Conservation (phyloP, 495 filamentous ascomycete genomes). For the Aspergillus taichungensis region DNA sequence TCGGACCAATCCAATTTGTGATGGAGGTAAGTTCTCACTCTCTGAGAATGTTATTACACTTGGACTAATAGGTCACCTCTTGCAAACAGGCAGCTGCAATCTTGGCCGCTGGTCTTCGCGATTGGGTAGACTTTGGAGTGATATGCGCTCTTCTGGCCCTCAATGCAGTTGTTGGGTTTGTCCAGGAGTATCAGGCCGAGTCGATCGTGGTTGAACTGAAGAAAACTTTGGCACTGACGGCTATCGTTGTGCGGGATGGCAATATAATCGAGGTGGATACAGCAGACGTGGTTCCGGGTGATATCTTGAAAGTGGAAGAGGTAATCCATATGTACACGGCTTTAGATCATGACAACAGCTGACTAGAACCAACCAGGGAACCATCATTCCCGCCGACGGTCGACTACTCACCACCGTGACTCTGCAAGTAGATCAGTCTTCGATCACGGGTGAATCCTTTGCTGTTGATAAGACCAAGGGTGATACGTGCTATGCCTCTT, state of each 20-base stretch:
- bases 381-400: slow-evolving; percentile 84
- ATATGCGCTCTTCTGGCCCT: slow-evolving; percentile 67
- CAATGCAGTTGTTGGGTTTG: slow-evolving; percentile 78
- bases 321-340: slow-evolving; percentile 16
- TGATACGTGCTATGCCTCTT: slow-evolving; percentile 75
- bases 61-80: neutral
- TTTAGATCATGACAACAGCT: neutral
- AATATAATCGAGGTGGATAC: slow-evolving; percentile 62
- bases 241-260: slow-evolving; percentile 73
- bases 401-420: slow-evolving; percentile 69
- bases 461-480: slow-evolving; percentile 79
- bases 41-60: neutral
- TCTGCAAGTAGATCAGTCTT: slow-evolving; percentile 85
- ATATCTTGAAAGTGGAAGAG: slow-evolving; percentile 83
- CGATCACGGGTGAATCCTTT: slow-evolving; percentile 87
- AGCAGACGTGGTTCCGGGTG: slow-evolving; percentile 75
- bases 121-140: slow-evolving; percentile 75
- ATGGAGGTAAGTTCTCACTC: slow-evolving; percentile 60
- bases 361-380: slow-evolving; percentile 42
- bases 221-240: slow-evolving; percentile 81
- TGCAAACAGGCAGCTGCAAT: slow-evolving; percentile 53
- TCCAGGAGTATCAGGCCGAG: slow-evolving; percentile 83
- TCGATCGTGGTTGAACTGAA: slow-evolving; percentile 89
- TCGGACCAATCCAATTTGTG: slow-evolving; percentile 87
- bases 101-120: slow-evolving; percentile 64